Conservation (phyloP, 1,139 yeast species). For the Saccharomyces hybrid region DNA sequence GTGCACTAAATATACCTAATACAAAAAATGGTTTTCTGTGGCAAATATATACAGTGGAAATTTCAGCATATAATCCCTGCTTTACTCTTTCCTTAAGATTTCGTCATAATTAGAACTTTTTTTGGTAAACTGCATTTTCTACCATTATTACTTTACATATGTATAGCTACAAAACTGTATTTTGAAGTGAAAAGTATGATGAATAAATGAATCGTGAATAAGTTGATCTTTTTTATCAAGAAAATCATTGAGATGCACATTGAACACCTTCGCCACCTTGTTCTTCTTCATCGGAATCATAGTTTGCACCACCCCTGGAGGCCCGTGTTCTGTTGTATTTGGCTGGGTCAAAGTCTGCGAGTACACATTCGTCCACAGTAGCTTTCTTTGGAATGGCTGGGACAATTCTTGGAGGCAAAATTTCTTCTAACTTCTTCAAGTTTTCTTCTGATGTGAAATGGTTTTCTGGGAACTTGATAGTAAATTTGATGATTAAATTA, state of each 20-base stretch:
- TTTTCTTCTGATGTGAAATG: conserved; percentile 61
- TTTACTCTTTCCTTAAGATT: neutral
- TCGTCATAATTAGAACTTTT: neutral
- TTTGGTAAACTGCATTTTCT: neutral
- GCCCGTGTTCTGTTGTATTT: conserved; percentile 45
- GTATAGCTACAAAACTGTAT: neutral
- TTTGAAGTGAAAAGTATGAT: conserved; percentile 2
- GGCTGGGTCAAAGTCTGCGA: conserved; percentile 54
- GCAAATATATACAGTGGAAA: no score
- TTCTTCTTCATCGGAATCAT: conserved; percentile 59
- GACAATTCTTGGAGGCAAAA: conserved; percentile 59
- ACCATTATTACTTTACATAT: neutral
- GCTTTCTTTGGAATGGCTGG: conserved; percentile 53
- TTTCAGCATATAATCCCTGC: neutral
- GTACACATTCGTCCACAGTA: conserved; percentile 76
- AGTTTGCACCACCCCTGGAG: conserved; percentile 40
- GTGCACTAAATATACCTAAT: neutral
- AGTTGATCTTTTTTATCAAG: conserved; percentile 1
- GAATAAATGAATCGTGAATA: neutral
- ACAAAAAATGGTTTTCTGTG: neutral
- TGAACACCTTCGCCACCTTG: conserved; percentile 70
- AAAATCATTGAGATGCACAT: conserved; percentile 66
- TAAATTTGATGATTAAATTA: conserved; percentile 63
- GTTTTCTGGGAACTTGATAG: conserved; percentile 61
- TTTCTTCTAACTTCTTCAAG: conserved; percentile 53